Base-by-base conservation (phyloP, 768 basidiomycete genomes). In the Tubosaeta brunneosetosa region DNA sequence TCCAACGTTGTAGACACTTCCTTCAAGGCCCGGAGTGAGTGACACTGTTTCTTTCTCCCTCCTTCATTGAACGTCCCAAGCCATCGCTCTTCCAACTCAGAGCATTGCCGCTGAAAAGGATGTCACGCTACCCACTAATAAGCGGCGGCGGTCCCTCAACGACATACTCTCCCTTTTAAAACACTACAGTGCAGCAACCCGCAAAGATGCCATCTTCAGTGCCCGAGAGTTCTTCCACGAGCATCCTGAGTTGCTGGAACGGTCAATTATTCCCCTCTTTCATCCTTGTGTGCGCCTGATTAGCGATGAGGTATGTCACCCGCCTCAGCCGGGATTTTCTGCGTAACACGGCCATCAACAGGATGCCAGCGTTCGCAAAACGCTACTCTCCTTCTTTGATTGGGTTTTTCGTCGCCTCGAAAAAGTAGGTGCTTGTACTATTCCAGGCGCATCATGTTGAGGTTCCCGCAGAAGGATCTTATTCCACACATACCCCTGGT, bases 1-100 rank as follows among this genome's bases (percentile, higher is more conserved):
- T 77, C 73, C 43, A 98, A 98, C 77, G 90, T 83, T 6, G 82
- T 97, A 59, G 91, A 98, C 71, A 98, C 95, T 1, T 94, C 94
- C 1, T 97, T 95, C 80, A 93, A 94, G 67, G 85, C 92, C 31
- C 83, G 91, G 53, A 91, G 95, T 97, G 64, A 61, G 88, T 75
- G 45, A 47, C 8, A 40, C 33, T 6, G 7, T 14, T 26, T 51
- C 11, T 29, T 17, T 32, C 17, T 32, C 4, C 40, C 34, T 16
- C 16, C 27, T 54, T 40, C 49, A 36, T 51, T 66, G 59, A 50
- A 56, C 47, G 12, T 26, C 12, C 27, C 36, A 62, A 97, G 94
- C 91, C 22, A 95, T 98, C 67, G 87, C 85, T 22, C 77, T 98
- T 29, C 95, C 94, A 1, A 79, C 80, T 1, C 95, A 98, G 72